Evolutionary conservation across 2,329 filamentous ascomycete genomes (phyloP).

Genomic region (Penicillium sp.): DNA sequence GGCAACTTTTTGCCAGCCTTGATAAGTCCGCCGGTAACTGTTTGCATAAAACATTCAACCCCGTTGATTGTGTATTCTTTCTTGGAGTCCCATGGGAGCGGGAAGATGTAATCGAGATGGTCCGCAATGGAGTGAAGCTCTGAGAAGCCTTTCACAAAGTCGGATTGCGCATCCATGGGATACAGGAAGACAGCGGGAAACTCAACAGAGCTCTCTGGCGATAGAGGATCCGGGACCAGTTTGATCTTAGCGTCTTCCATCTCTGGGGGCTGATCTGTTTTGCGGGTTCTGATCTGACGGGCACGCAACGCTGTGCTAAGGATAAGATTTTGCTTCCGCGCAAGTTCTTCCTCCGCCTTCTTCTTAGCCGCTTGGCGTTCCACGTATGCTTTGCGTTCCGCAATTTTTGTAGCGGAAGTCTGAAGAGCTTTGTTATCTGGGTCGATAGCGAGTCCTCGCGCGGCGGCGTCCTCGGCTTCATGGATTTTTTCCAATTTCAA

Average conservation of each 20-base stretch:
- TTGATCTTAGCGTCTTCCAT: constrained; percentile 74
- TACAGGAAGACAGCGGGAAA: constrained; percentile 84
- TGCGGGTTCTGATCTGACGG: constrained; percentile 62
- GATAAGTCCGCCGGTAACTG: constrained; percentile 67
- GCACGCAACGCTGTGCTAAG: constrained; percentile 62
- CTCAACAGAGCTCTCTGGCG: constrained; percentile 63
- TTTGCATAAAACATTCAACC: constrained; percentile 90
- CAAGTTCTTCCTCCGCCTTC: constrained; percentile 42
- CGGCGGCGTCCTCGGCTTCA: constrained; percentile 75
- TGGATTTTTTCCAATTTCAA: constrained; percentile 69
- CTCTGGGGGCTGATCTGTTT: constrained; percentile 68
- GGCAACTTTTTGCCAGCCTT: constrained; percentile 83
- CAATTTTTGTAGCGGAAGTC: constrained; percentile 58
- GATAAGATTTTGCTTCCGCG: constrained; percentile 53
- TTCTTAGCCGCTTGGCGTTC: constrained; percentile 54
- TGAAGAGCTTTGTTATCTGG: constrained; percentile 61
- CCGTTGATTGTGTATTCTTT: constrained; percentile 58
- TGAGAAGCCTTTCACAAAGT: constrained; percentile 82
- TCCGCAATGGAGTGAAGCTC: constrained; percentile 70
- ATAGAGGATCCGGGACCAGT: constrained; percentile 65
- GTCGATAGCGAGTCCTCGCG: constrained; percentile 68
- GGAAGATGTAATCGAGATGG: constrained; percentile 80
- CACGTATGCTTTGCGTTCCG: constrained; percentile 52
- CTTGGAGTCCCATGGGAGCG: constrained; percentile 74
- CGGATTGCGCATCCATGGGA: constrained; percentile 71